phyloP scores from a whole-genome alignment of 345 rosid species.

The Gossypium sturtianum region DNA sequence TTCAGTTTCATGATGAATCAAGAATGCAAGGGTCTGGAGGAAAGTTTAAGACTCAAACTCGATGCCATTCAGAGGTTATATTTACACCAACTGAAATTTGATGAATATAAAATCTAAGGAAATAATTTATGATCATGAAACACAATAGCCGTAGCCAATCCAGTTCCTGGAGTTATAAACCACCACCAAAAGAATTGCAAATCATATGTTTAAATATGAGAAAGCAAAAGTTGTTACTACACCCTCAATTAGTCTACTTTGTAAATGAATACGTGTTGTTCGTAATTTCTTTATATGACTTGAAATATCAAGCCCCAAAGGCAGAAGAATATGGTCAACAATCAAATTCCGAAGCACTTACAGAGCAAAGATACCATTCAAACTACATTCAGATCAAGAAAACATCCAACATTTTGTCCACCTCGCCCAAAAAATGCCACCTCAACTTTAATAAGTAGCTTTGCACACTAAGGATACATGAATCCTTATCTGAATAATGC shows the following conservation, averaged over 20 bases:
- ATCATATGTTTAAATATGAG: neutral
- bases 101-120: neutral
- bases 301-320: neutral
- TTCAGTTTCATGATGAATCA: neutral
- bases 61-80: neutral
- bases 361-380: neutral
- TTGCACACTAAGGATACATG: neutral
- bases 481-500: neutral
- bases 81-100: neutral
- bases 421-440: neutral
- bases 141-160: too few relatives aligned
- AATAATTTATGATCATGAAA: neutral
- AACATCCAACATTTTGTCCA: neutral
- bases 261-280: neutral
- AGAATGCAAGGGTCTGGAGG: neutral
- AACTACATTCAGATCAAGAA: neutral
- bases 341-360: neutral
- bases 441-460: neutral
- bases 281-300: neutral
- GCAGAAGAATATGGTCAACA: neutral
- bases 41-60: neutral
- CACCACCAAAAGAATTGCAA: neutral
- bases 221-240: neutral
- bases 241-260: neutral
- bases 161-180: neutral